A percentile compares a stretch with the other conserved stretches of the same genome.
phyloP scores from a whole-genome alignment of 2,329 filamentous ascomycete species.

The Diaporthe destruens region DNA sequence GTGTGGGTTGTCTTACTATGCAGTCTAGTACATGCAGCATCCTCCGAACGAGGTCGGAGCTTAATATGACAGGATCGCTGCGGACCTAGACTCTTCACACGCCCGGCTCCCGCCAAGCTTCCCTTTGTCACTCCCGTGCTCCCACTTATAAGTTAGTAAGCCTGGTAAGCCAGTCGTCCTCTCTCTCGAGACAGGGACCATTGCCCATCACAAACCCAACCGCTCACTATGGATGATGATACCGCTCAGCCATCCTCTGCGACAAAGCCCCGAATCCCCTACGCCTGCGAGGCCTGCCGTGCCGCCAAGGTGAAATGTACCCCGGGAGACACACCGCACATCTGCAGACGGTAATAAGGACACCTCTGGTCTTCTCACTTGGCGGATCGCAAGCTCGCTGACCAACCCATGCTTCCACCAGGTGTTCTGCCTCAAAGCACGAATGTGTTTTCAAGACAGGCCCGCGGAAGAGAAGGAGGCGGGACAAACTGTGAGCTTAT shows the following conservation, averaged over 20 bases:
- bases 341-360: constrained; percentile 65
- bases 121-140: constrained; percentile 21
- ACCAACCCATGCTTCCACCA: constrained; percentile 45
- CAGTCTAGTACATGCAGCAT: not conserved
- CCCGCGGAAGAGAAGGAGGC: constrained; percentile 62
- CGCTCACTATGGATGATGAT: constrained; percentile 8
- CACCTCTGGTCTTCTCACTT: constrained; percentile 2
- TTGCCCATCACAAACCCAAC: too few relatives aligned
- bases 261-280: constrained; percentile 52
- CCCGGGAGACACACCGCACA: constrained; percentile 59
- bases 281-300: constrained; percentile 68
- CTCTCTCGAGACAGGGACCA: not conserved
- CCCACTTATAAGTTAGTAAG: too few relatives aligned
- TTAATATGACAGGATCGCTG: not conserved
- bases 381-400: not conserved
- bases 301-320: constrained; percentile 67
- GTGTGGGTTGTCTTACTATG: not conserved
- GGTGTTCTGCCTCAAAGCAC: constrained; percentile 65
- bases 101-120: constrained; percentile 16
- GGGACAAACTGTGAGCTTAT: constrained; percentile 56
- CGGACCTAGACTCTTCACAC: not conserved
- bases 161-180: too few relatives aligned
- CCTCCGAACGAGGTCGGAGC: constrained; percentile 17
- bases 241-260: not conserved
- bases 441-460: constrained; percentile 66